Base-by-base conservation (phyloP, 2,329 filamentous ascomycete genomes). In the Pestalotiopsis sp. region DNA sequence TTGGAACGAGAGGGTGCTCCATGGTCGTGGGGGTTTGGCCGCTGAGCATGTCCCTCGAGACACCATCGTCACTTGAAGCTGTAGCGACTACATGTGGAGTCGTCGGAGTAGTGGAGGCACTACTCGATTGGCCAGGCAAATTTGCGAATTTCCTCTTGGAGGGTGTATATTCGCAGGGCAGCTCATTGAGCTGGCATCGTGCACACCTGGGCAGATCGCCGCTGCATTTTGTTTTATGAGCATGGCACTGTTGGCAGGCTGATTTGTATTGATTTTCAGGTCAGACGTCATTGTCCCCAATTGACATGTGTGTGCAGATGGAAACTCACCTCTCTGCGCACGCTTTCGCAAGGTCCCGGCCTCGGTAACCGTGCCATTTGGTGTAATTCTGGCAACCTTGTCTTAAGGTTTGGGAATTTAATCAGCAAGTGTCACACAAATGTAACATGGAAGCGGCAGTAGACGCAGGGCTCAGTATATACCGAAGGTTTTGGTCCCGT, bases 171-270 rank as follows among this genome's bases (percentile, higher is more conserved):
- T 82, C 81, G 74, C 81, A 83, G 17, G 66, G 63, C n/a, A 83
- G 70, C 31, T 76, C 75, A 38, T 73, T 72, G 1, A 69, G 69
- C 60, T 80, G 76, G 70, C 81, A 83, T 66, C 81, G 74, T 69
- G 79, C 77, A 70, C 81, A 83, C 36, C 73, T 74, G 5, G 81
- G 81, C 60, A 81, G 67, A 64, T 82, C 81, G 23, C 81, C 80
- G 1, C 81, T 82, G 69, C 81, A 83, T 69, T 82, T 82, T 1
- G 81, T 82, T 72, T 83, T 83, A 72, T 82, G 81, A 3, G 76
- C 68, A 69, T 83, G 81, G 39, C 81, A 83, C 65, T 82, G 76
- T 27, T 75, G 77, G 70, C 81, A 83, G n/a, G 81, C 68, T 69
- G 39, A 25, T 11, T 13, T 45, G 17, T 45, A 20, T 3, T 25